Evolutionary conservation across 495 filamentous ascomycete species (phyloP), one percentile per base, ranked within the genome.

Genomic region (Penicillium angulare): DNA sequence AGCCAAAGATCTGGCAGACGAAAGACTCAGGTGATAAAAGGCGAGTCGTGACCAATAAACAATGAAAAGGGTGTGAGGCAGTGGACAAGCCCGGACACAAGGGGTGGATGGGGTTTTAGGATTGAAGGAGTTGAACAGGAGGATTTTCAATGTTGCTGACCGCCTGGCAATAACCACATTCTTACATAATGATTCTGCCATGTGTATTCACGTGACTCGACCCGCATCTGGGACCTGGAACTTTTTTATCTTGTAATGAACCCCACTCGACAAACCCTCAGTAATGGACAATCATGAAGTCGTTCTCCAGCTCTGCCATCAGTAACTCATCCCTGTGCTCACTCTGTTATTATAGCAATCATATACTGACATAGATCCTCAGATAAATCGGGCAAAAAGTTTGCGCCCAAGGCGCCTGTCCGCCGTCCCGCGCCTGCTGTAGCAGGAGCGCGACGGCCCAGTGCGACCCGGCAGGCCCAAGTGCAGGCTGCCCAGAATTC

Each of bases 331-430:
- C n/a, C n/a, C n/a, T n/a, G 77, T 68, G 9, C 3, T 9, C 17
- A 12, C 7, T 16, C 4, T 34, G 6, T n/a, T 9, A 3, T 26
- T 36, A 2, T 15, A 2, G 0, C n/a, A n/a, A 18, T 21, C 16
- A 15, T 3, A 34, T 51, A 15, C 31, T 41, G 16, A 26, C 35
- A 0, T 46, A 33, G 35, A 17, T 39, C 17, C 53, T 6, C 36
- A 79, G 77, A 80, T 48, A 80, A 80, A 64, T 78, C 76, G 50
- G 73, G 75, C 60, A 79, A 77, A 59, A 79, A 79, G 50, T 79
- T 80, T 53, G 77, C 74, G 41, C 77, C 77, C 12, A 48, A 48
- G 33, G 45, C 33, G 31, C 77, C 77, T 13, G 56, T 57, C 51
- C 76, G 77, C 53, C 74, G 77, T 46, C 63, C 70, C 50, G 65